Conservation (phyloP, 192 early-diverging fungal genomes). For the Oehlia diaphana region DNA sequence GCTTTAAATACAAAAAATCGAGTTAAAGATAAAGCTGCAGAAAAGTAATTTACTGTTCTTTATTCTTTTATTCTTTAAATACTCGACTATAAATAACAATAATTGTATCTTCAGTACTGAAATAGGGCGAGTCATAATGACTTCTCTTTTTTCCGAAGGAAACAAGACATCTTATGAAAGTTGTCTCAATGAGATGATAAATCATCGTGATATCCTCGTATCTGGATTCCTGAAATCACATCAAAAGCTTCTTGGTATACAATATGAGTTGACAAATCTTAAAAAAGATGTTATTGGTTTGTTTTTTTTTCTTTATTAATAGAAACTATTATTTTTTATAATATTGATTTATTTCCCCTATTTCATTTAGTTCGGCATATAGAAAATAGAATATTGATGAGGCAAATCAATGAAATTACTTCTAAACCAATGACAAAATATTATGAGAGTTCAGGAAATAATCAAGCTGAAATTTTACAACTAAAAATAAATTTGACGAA, state of each 20-base stretch:
- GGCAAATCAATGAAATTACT: slow-evolving; percentile 16
- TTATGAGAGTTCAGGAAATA: background rate
- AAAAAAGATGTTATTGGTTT: background rate
- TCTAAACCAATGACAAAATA: background rate
- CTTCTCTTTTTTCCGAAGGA: background rate
- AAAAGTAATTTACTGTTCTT: background rate
- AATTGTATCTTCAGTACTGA: background rate
- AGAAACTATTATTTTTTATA: background rate
- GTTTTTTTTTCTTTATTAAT: background rate
- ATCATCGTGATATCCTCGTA: slow-evolving; percentile 30
- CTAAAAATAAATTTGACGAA: slow-evolving; percentile 6
- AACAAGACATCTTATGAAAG: background rate
- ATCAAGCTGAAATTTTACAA: background rate
- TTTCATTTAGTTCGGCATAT: slow-evolving; percentile 14
- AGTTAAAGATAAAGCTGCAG: background rate
- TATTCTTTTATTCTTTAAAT: background rate
- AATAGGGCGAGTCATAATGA: background rate
- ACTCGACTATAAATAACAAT: background rate
- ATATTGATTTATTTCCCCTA: background rate
- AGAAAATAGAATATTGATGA: slow-evolving; percentile 33
- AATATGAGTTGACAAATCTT: background rate
- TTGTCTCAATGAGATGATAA: slow-evolving; percentile 20
- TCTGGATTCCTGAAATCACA: slow-evolving; percentile 16
- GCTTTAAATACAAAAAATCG: background rate
- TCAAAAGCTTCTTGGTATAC: background rate